Evolutionary conservation across 2,329 filamentous ascomycete species (phyloP), one percentile per base, ranked within the genome.

Genomic region (Pseudogymnoascus verrucosus): DNA sequence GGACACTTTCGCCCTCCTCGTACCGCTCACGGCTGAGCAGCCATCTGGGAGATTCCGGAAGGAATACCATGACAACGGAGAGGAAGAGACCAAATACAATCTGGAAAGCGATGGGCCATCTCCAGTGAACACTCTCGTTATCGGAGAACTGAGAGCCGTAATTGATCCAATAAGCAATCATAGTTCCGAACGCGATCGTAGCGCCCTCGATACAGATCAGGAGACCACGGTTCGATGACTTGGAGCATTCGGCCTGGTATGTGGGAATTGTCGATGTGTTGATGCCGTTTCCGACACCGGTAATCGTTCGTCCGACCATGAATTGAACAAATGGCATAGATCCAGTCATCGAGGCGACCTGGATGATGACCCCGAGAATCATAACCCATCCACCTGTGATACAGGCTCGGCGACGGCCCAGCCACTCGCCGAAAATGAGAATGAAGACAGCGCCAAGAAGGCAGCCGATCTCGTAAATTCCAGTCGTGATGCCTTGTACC

Each of bases 401-500:
- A 68, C 98, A 98, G 5, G 93, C 97, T 73, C 83, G 89, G 66
- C 92, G 85, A 65, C 95, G 87, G 63, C 95, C 95, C 67, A 98
- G 90, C 64, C 96, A 84, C 74, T 99, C 95, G 69, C 95, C 95
- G 64, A 98, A 85, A 67, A 88, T 87, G 60, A 95, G 95, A 37
- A 98, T 91, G 28, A 88, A 76, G 12, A 99, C 78, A 1, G 93
- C 98, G 21, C 93, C 89, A 70, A 96, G 89, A 66, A 99, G 89
- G 44, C 95, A 95, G 65, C 95, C 95, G 62, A 98, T 81, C 78
- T 97, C 93, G 64, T 99, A 84, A 70, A 99, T 98, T 68, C 95
- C 93, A 64, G 99, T 95, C 88, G 98, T 98, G 31, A 92, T 98
- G 65, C 93, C 95, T 65, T 99, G 88, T 74, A 96, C 86, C 57